Evolutionary conservation across 2,329 filamentous ascomycete genomes (phyloP), one percentile per base, ranked within the genome.

Genomic region (Stromatinia cepivora): DNA sequence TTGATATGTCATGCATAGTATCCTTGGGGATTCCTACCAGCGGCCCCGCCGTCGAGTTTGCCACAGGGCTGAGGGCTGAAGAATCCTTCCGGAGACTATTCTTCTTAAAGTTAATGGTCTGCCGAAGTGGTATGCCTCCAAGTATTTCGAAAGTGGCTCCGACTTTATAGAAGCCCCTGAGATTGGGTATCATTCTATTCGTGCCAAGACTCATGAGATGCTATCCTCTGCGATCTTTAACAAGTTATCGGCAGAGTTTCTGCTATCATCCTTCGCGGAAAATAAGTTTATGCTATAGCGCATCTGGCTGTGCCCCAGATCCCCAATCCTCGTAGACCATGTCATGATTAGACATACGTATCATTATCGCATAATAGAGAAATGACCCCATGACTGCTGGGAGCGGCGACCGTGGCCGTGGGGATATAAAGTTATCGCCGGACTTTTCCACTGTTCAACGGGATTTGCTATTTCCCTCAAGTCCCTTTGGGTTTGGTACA

Each of bases 1-100:
- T 45, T 34, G 25, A 66, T n/a, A 45, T 66, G 50, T 45, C 39
- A 66, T 66, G 46, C 61, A 64, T 64, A 13, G 9, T 6, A 28
- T 52, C 31, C 46, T 52, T 28, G 46, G n/a, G n/a, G 28, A n/a
- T 13, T 39, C 20, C 25, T 52, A 22, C 34, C 15, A 39, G 34
- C 61, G 34, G 46, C 9, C 31, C 45, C 46, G n/a, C n/a, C 15
- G 39, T 52, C 34, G 9, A 28, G 6, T 28, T 6, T 64, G 15
- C n/a, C 8, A 45, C 63, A 66, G 13, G 63, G 63, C 63, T 66
- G 50, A 45, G n/a, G n/a, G 25, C 4, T n/a, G 1, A 42, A 45
- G 25, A 56, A 65, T 65, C n/a, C 36, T 34, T 31, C 5, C 11
- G 63, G 20, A 34, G 6, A 15, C 22, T 56, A 7, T 66, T 15